These are phyloP conservation scores for Sugiyamaella sp. DNA, from an alignment of 1,139 yeast species.

Conservation along the genomic window DNA sequence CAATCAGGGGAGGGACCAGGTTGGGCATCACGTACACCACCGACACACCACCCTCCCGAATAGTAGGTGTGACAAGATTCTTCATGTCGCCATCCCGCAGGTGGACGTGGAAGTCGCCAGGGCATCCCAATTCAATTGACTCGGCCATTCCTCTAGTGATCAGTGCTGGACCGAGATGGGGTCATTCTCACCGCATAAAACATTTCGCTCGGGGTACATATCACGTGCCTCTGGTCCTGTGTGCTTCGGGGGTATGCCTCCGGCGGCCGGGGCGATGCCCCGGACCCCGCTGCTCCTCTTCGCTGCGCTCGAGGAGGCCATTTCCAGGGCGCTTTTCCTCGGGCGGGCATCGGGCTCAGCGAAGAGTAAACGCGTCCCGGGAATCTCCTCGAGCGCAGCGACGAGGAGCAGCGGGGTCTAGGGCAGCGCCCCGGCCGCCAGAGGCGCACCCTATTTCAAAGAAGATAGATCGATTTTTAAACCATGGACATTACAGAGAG, in stretches of 20 bases:
- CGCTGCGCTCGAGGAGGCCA: background rate
- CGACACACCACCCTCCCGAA: conserved; percentile 86
- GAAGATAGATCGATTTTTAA: background rate
- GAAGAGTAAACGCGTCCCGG: too few species aligned
- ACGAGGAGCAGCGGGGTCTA: background rate
- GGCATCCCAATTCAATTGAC: conserved; percentile 66
- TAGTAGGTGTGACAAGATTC: conserved; percentile 87
- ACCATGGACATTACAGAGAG: background rate
- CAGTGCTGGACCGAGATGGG: background rate
- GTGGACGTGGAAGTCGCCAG: conserved; percentile 97
- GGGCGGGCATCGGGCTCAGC: too few species aligned
- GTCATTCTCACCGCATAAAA: background rate
- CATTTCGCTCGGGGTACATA: conserved; percentile 6
- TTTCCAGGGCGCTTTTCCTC: too few species aligned
- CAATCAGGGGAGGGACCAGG: conserved; percentile 86
- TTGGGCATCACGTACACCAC: conserved; percentile 97
- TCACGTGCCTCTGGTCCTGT: conserved; percentile 2
- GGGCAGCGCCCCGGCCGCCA: conserved; percentile 3
- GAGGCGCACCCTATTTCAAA: too few species aligned
- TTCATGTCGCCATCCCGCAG: conserved; percentile 92
- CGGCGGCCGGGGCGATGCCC: background rate
- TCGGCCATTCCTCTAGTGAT: conserved; percentile 14
- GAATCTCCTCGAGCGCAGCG: background rate
- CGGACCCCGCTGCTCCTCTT: background rate
- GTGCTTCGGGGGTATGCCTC: background rate